These are phyloP conservation scores for Ustilago esculenta DNA, from an alignment of 1,284 basidiomycete genomes.

Conservation along the genomic window DNA sequence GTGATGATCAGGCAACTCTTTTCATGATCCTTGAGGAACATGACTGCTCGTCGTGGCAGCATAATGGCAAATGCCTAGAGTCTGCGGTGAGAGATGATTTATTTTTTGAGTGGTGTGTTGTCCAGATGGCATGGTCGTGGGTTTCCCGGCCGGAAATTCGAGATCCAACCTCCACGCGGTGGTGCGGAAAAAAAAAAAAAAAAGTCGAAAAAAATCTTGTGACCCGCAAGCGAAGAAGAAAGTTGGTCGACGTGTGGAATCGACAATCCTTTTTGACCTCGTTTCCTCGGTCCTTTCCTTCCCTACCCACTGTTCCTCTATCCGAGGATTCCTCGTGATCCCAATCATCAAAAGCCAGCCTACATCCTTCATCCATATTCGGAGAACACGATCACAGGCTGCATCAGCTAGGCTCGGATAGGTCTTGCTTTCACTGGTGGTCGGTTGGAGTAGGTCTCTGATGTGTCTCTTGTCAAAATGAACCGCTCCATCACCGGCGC, in stretches of 20 bases:
- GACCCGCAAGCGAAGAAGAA: conserved; percentile 1
- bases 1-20: not conserved
- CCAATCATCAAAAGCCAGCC: no score
- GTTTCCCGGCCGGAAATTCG: conserved; percentile 18
- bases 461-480: conserved; percentile 43
- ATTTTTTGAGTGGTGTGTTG: not conserved
- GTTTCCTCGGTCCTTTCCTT: not conserved
- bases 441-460: conserved; percentile 15
- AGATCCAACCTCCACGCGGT: conserved; percentile 14
- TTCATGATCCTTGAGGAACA: not conserved
- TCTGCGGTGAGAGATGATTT: not conserved
- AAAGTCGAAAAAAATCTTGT: conserved; percentile 10
- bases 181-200: conserved; percentile 8
- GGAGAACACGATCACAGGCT: no score
- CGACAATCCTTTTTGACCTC: not conserved
- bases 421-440: not conserved
- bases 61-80: no score
- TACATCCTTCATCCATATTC: no score
- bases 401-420: not conserved
- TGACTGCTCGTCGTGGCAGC: no score
- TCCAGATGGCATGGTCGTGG: not conserved
- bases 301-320: not conserved
- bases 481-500: conserved; percentile 61
- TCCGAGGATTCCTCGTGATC: no score
- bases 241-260: not conserved